Percentiles rank a stretch among this genome's conserved stretches.
phyloP scores from a whole-genome alignment of 1,284 basidiomycete genomes.

The Austroboletus olivaceoglutinosus region DNA sequence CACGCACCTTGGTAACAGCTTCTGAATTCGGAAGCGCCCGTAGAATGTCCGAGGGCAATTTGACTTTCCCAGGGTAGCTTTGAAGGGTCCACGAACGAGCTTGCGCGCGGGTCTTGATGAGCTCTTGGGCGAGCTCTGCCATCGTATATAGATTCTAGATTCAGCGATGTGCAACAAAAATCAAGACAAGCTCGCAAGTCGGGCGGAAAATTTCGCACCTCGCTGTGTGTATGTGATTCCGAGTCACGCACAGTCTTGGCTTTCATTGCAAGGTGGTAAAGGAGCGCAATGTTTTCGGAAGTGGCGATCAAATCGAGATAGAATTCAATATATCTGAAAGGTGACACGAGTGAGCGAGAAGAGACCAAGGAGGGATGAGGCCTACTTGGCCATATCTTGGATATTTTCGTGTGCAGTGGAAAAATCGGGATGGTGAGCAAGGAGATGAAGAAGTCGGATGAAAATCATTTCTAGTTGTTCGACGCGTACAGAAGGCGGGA shows the following conservation, averaged over 20 bases:
- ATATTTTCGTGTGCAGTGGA: constrained; percentile 58
- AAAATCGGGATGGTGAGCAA: constrained; percentile 96
- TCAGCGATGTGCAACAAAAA: constrained; percentile 49
- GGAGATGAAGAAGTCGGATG: constrained; percentile 80
- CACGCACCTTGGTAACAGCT: constrained; percentile 56
- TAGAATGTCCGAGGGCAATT: constrained; percentile 83
- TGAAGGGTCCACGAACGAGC: constrained; percentile 73
- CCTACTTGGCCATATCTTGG: constrained; percentile 71
- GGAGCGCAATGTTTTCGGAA: constrained; percentile 76
- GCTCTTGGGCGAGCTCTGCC: constrained; percentile 84
- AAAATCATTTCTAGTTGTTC: constrained; percentile 80
- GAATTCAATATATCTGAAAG: constrained; percentile 79
- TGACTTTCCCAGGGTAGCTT: constrained; percentile 79
- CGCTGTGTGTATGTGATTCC: constrained; percentile 61
- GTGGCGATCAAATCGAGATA: constrained; percentile 79
- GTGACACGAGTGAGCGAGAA: not conserved
- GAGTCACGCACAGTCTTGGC: constrained; percentile 86
- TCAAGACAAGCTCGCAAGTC: not conserved
- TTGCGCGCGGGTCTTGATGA: constrained; percentile 74
- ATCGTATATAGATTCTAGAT: constrained; percentile 87
- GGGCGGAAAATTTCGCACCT: constrained; percentile 45
- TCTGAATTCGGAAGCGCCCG: constrained; percentile 60
- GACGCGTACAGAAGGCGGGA: constrained; percentile 57
- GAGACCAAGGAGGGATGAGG: not conserved
- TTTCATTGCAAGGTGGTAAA: constrained; percentile 82